Conservation (phyloP, 169 alveolate genomes). For the Plasmodium falciparum region DNA sequence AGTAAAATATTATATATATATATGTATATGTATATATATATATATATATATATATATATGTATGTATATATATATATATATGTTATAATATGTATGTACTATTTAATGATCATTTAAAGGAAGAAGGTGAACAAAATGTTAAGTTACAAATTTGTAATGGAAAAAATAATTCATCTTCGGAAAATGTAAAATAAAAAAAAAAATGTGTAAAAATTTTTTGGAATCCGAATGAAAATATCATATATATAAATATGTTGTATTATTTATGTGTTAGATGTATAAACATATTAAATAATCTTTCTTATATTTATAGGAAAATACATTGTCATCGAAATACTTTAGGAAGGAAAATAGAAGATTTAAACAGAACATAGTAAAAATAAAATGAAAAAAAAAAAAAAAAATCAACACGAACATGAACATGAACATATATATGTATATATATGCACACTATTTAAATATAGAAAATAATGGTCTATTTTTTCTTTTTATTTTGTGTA, state of each 20-base stretch:
- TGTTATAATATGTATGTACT: slow-evolving; percentile 45
- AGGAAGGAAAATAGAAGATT: slow-evolving; percentile 62
- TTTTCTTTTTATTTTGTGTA: not conserved
- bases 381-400: too few species aligned
- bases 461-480: not conserved
- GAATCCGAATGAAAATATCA: too few species aligned
- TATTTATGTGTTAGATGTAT: too few species aligned
- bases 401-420: too few species aligned
- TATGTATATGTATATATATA: too few species aligned
- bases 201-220: not conserved
- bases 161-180: slow-evolving; percentile 50
- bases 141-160: slow-evolving; percentile 1
- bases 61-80: slow-evolving; percentile 17
- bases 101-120: slow-evolving; percentile 56
- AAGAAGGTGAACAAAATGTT: slow-evolving; percentile 28
- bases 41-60: too few species aligned
- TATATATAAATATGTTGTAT: too few species aligned
- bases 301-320: slow-evolving; percentile 37
- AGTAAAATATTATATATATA: not conserved
- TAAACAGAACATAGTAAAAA: slow-evolving; percentile 55
- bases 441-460: not conserved
- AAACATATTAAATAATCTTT: not conserved
- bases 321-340: slow-evolving; percentile 59
- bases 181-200: slow-evolving; percentile 26
- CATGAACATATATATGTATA: too few species aligned